Conservation (phyloP, 176 grass and related monocot species). For the Microstegium vimineum region DNA sequence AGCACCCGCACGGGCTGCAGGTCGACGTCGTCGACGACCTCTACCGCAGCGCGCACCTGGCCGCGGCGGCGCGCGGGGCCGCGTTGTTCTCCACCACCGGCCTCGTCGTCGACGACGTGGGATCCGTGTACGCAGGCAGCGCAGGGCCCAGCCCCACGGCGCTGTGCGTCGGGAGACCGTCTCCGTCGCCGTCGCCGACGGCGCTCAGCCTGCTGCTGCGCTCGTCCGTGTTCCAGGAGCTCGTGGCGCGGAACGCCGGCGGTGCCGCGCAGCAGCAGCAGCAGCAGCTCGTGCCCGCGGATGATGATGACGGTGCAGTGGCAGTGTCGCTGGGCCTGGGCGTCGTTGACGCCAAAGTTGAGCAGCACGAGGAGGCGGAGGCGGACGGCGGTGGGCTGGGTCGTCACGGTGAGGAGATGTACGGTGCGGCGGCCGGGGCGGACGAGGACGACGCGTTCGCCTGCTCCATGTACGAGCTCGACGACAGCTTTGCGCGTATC, state of each 20-base stretch:
- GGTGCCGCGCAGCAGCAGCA: neutral
- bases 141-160: neutral
- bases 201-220: slow-evolving; percentile 60
- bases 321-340: neutral
- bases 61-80: neutral
- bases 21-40: neutral
- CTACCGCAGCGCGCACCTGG: slow-evolving; percentile 7
- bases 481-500: slow-evolving; percentile 39
- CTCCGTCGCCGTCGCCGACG: slow-evolving; percentile 29
- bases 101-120: slow-evolving; percentile 16
- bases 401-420: neutral
- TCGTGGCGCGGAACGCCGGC: slow-evolving; percentile 43
- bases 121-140: neutral
- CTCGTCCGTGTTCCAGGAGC: slow-evolving; percentile 56
- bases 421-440: slow-evolving; percentile 2
- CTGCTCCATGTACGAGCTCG: slow-evolving; percentile 42
- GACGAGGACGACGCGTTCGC: slow-evolving; percentile 14
- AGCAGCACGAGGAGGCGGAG: neutral
- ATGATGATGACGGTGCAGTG: no score
- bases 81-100: neutral
- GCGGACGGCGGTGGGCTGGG: neutral
- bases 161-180: neutral
- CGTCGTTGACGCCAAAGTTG: neutral
- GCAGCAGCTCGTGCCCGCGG: neutral
- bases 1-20: slow-evolving; percentile 12